Conservation (phyloP, 2,329 filamentous ascomycete species). For the Fusarium euwallaceae region DNA sequence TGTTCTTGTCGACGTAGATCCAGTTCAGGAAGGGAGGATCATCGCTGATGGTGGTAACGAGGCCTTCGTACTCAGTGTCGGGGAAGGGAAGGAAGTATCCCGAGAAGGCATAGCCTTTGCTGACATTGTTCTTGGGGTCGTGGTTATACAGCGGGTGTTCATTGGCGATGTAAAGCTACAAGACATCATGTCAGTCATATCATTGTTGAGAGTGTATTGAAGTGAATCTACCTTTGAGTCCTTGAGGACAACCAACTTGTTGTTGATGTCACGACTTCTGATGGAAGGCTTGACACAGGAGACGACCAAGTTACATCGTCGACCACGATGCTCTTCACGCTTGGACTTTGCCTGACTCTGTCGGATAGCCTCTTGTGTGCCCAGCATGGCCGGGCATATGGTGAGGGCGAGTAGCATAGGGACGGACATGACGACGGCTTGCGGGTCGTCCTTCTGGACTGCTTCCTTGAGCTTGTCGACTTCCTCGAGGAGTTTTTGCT, state of each 20-base stretch:
- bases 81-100: conserved; percentile 71
- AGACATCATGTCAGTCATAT: background rate
- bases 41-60: conserved; percentile 63
- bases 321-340: conserved; percentile 61
- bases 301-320: conserved; percentile 62
- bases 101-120: conserved; percentile 65
- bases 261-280: conserved; percentile 58
- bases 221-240: conserved; percentile 52
- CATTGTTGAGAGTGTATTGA: background rate
- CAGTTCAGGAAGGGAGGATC: conserved; percentile 65
- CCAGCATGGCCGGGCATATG: conserved; percentile 56
- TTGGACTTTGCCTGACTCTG: conserved; percentile 61
- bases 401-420: conserved; percentile 48
- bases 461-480: conserved; percentile 46
- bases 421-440: conserved; percentile 47
- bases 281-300: conserved; percentile 62
- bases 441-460: conserved; percentile 44
- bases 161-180: conserved; percentile 48
- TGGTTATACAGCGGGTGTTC: conserved; percentile 45
- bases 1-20: conserved; percentile 62
- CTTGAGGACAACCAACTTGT: conserved; percentile 60
- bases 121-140: conserved; percentile 56
- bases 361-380: conserved; percentile 61
- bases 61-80: conserved; percentile 60
- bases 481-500: conserved; percentile 44